A percentile compares a stretch with the other conserved stretches of the same genome.
These are phyloP conservation scores for Gracilaria caudata DNA, from an alignment of 23 red algal species.

Conservation along the genomic window DNA sequence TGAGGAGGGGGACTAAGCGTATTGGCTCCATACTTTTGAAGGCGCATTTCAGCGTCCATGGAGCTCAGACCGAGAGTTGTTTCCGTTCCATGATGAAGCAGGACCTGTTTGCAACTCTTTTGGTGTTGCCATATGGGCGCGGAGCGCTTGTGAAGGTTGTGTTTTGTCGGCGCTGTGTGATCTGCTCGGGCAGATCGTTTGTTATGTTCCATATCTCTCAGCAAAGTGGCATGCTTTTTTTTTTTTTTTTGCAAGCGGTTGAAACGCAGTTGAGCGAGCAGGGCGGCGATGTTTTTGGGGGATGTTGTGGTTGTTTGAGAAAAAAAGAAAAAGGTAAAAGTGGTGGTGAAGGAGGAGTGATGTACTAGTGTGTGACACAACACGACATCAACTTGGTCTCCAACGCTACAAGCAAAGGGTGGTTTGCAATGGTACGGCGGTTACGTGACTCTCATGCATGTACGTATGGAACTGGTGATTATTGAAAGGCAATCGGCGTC, in stretches of 20 bases:
- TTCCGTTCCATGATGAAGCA: constrained; percentile 40
- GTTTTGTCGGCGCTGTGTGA: not conserved
- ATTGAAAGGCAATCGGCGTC: too few relatives aligned
- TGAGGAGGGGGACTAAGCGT: constrained; percentile 37
- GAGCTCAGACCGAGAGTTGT: constrained; percentile 26
- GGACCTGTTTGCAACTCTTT: not conserved
- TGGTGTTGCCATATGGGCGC: constrained; percentile 47
- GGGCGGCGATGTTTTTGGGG: not conserved
- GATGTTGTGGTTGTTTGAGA: too few relatives aligned
- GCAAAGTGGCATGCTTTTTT: not conserved
- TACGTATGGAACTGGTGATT: too few relatives aligned
- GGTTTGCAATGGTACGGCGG: too few relatives aligned
- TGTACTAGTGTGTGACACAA: too few relatives aligned
- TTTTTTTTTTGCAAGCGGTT: too few relatives aligned
- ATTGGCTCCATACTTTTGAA: constrained; percentile 67
- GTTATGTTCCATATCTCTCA: not conserved
- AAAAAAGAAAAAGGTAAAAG: too few relatives aligned
- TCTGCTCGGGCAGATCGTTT: not conserved
- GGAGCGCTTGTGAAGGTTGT: not conserved
- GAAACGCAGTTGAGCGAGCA: not conserved
- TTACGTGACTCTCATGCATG: too few relatives aligned
- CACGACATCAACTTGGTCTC: too few relatives aligned
- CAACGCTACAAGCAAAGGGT: too few relatives aligned
- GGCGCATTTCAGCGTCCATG: constrained; percentile 33
- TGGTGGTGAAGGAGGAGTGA: too few relatives aligned